Conservation (phyloP, 2,329 filamentous ascomycete species). For the Alternaria alternata region DNA sequence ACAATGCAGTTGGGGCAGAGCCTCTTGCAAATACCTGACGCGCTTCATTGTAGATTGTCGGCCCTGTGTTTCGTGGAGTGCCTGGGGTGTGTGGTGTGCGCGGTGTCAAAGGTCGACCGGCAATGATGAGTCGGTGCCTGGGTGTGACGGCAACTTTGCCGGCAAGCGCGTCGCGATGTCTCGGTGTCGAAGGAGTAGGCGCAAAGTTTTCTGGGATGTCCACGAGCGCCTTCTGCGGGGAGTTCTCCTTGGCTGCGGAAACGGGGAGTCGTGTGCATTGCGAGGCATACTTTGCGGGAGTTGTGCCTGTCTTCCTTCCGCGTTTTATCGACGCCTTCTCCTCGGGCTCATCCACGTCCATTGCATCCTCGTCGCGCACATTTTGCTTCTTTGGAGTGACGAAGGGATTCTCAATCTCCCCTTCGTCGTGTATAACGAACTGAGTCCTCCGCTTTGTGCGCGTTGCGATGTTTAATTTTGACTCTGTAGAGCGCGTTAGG, state of each 20-base stretch:
- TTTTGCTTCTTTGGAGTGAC: constrained; percentile 48
- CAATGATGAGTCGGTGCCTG: constrained; percentile 81
- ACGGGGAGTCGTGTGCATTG: constrained; percentile 52
- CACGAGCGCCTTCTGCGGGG: constrained; percentile 57
- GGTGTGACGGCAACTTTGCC: constrained; percentile 77
- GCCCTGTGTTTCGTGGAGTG: constrained; percentile 69
- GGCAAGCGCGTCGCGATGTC: constrained; percentile 80
- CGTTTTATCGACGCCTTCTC: constrained; percentile 48
- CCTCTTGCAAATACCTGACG: constrained; percentile 87
- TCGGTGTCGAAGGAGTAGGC: constrained; percentile 72
- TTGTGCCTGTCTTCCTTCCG: constrained; percentile 42
- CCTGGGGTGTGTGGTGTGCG: constrained; percentile 78
- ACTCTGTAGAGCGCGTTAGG: constrained; percentile 38
- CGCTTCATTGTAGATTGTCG: constrained; percentile 85
- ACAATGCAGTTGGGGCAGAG: constrained; percentile 74
- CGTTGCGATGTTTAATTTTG: constrained; percentile 36
- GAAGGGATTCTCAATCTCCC: constrained; percentile 73
- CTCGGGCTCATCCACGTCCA: constrained; percentile 56
- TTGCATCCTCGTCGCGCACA: constrained; percentile 51
- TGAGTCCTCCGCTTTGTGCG: constrained; percentile 55
- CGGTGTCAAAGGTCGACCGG: constrained; percentile 77
- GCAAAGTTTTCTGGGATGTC: constrained; percentile 58
- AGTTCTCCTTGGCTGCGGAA: constrained; percentile 58
- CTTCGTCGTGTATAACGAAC: constrained; percentile 62
- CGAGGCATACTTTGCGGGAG: constrained; percentile 59